Base-by-base conservation (phyloP, 1,284 basidiomycete species). In the Xanthoconium separans region DNA sequence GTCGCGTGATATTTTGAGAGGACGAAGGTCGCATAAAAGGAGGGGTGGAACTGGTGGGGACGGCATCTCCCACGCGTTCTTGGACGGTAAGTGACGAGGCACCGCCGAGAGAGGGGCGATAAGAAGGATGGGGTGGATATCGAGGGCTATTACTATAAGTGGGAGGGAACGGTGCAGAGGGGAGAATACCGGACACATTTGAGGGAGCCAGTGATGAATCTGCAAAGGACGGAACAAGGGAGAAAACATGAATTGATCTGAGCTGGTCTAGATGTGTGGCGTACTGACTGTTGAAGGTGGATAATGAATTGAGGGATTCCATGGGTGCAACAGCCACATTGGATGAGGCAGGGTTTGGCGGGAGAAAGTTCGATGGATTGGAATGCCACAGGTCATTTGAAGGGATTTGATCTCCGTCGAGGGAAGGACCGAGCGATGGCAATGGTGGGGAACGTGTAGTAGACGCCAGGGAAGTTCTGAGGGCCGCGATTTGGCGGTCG, bases 401-500 rank as follows among this genome's bases (percentile, higher is more conserved):
- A 50, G 48, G 36, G 50, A 40, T 47, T 53, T 53, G 53, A 55
- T 56, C 65, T 27, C 47, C 61, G 46, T 59, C 54, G 36, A 51
- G 55, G 37, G 66, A 58, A 52, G 57, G 54, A 34, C 37, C 64
- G 53, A 65, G 15, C 6, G 71, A 75, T 34, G 71, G 77, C 44
- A 71, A 65, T 37, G 71, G 68, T 22, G 70, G 61, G 15, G 72
- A 68, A 39, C 65, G 68, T 43, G 75, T 70, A 31, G 75, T 70
- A 31, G 66, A 65, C 40, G 56, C 68, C 20, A 67, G 65, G 12
- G 76, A 71, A 50, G 70, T 70, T 39, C 76, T 73, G 55, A 80
- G 60, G 29, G 70, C 70, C 51, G 78, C 74, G 44, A 81, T 80
- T 52, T 82, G 73, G 47, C 70, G 72, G 60, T 83, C 78, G 55